phyloP scores from a whole-genome alignment of 2,329 filamentous ascomycete genomes.

The Cladophialophora chaetospira region DNA sequence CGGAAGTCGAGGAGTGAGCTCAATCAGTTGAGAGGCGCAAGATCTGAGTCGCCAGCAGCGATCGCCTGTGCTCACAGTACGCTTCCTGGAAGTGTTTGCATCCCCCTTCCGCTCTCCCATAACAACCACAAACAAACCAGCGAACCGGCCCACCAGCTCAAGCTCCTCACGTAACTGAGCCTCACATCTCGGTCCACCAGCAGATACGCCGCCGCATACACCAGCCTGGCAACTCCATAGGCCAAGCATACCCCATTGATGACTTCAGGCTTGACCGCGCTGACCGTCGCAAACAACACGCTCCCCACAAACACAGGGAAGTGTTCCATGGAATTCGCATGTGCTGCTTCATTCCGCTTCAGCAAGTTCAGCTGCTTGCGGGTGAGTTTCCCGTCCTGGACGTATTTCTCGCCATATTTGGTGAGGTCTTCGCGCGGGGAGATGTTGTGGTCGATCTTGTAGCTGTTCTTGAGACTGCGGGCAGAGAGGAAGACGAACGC shows the following conservation, averaged over 20 bases:
- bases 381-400: slow-evolving; percentile 49
- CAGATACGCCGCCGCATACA: slow-evolving; percentile 40
- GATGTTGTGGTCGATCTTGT: slow-evolving; percentile 50
- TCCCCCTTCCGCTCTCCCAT: slow-evolving; percentile 40
- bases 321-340: slow-evolving; percentile 50
- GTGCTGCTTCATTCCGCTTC: slow-evolving; percentile 48
- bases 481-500: slow-evolving; percentile 43
- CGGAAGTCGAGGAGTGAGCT: too few relatives aligned
- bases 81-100: too few relatives aligned
- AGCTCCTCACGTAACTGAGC: slow-evolving; percentile 40
- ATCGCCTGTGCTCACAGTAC: too few relatives aligned
- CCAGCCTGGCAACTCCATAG: slow-evolving; percentile 42
- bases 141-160: slow-evolving; percentile 45
- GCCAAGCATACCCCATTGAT: slow-evolving; percentile 43
- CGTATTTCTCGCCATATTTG: slow-evolving; percentile 49
- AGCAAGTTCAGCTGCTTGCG: slow-evolving; percentile 46
- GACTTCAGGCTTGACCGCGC: slow-evolving; percentile 39
- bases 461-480: slow-evolving; percentile 38
- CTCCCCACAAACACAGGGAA: slow-evolving; percentile 39
- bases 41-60: too few relatives aligned
- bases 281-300: slow-evolving; percentile 40
- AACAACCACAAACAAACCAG: slow-evolving; percentile 43
- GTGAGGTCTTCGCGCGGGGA: slow-evolving; percentile 50
- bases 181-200: slow-evolving; percentile 36
- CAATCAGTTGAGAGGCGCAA: too few relatives aligned